These are phyloP conservation scores for Diddensiella transvaalensis DNA, from an alignment of 805 yeast species.

Conservation along the genomic window DNA sequence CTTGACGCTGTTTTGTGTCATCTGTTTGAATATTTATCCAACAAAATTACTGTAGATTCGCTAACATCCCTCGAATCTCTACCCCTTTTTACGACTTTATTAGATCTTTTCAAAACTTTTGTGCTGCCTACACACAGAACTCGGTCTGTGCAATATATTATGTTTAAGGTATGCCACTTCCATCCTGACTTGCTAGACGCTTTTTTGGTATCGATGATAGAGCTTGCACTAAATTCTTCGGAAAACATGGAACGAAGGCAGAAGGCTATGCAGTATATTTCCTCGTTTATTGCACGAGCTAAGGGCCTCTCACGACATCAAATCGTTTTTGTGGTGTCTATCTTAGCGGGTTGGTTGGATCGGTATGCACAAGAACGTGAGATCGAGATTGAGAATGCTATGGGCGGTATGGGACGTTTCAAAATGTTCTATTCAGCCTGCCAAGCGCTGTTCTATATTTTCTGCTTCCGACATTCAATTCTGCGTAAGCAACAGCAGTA, in stretches of 20 bases:
- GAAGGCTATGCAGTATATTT: slow-evolving; percentile 87
- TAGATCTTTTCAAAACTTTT: slow-evolving; percentile 74
- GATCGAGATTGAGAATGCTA: slow-evolving; percentile 60
- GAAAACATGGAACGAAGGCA: slow-evolving; percentile 72
- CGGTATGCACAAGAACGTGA: slow-evolving; percentile 82
- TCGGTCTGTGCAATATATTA: slow-evolving; percentile 76
- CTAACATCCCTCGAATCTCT: slow-evolving; percentile 63
- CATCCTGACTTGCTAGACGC: slow-evolving; percentile 83
- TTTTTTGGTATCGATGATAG: slow-evolving; percentile 74
- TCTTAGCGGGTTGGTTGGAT: slow-evolving; percentile 78
- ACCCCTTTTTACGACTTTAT: slow-evolving; percentile 64
- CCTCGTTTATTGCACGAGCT: slow-evolving; percentile 88
- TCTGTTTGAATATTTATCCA: slow-evolving; percentile 50
- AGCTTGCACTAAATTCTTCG: slow-evolving; percentile 68
- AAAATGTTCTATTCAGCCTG: slow-evolving; percentile 85
- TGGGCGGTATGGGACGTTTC: slow-evolving; percentile 85
- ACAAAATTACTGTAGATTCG: slow-evolving; percentile 47
- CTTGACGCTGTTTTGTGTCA: slow-evolving; percentile 65
- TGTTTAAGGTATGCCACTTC: slow-evolving; percentile 78
- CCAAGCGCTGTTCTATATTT: slow-evolving; percentile 85
- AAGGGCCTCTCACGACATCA: slow-evolving; percentile 66
- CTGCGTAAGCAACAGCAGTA: slow-evolving; percentile 43
- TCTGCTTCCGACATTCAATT: slow-evolving; percentile 76
- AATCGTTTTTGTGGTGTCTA: slow-evolving; percentile 75
- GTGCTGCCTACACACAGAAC: slow-evolving; percentile 91